Conservation (phyloP, 805 yeast genomes). For the Lipomyces starkeyi region DNA sequence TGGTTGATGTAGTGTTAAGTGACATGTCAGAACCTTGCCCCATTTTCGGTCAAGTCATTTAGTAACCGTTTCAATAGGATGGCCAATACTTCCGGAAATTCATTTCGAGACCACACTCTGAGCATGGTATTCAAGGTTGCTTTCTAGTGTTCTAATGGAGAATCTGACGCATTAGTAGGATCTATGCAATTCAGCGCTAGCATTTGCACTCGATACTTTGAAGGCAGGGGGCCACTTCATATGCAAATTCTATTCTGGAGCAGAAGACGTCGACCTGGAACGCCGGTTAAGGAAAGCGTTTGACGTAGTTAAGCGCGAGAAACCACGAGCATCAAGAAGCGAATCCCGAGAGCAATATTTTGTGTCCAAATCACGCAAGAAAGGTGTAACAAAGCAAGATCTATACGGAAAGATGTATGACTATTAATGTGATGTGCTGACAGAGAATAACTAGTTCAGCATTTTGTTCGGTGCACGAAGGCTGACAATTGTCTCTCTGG, state of each 20-base stretch:
- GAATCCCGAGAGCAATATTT: slow-evolving; percentile 87
- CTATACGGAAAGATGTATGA: slow-evolving; percentile 23
- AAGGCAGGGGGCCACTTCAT: slow-evolving; percentile 74
- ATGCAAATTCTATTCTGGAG: slow-evolving; percentile 85
- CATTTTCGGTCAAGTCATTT: slow-evolving; percentile 69
- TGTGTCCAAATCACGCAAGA: slow-evolving; percentile 62
- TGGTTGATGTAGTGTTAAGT: slow-evolving; percentile 73
- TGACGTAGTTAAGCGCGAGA: slow-evolving; percentile 65
- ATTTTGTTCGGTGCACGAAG: neutral
- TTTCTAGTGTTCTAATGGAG: neutral
- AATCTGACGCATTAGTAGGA: slow-evolving; percentile 53
- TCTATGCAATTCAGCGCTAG: slow-evolving; percentile 87
- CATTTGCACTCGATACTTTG: slow-evolving; percentile 73
- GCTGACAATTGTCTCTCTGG: neutral
- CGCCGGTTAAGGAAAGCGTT: slow-evolving; percentile 64
- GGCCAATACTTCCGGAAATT: slow-evolving; percentile 87
- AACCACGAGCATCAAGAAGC: slow-evolving; percentile 79
- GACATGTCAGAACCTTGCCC: slow-evolving; percentile 77
- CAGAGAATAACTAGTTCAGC: neutral
- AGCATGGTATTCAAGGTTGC: slow-evolving; percentile 63
- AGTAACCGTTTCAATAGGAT: slow-evolving; percentile 86
- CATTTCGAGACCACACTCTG: slow-evolving; percentile 77
- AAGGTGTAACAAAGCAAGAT: slow-evolving; percentile 14
- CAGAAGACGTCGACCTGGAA: slow-evolving; percentile 73
- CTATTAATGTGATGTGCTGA: neutral